Conservation (phyloP, 1,139 yeast species). For the Yamadazyma conglobata region DNA sequence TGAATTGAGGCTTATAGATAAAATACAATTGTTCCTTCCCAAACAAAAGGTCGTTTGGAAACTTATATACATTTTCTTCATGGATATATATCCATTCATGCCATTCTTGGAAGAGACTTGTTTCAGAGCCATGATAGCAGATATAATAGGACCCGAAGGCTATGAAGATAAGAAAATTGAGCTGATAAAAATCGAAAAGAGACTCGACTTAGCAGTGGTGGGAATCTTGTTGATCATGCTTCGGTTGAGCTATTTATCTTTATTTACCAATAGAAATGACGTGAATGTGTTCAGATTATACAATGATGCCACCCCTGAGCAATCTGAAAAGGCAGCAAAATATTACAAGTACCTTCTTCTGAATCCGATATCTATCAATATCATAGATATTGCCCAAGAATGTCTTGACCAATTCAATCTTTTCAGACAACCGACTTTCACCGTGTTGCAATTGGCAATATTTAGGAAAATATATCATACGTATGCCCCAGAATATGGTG, state of each 20-base stretch:
- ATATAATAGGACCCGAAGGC: constrained; percentile 26
- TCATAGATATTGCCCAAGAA: constrained; percentile 46
- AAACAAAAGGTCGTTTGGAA: constrained; percentile 30
- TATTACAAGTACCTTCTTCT: constrained; percentile 42
- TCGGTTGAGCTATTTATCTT: constrained; percentile 30
- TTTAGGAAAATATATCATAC: constrained; percentile 35
- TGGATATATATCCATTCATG: constrained; percentile 31
- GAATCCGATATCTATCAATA: constrained; percentile 46
- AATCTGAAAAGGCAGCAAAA: constrained; percentile 24
- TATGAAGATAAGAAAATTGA: constrained; percentile 20
- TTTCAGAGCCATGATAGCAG: constrained; percentile 19
- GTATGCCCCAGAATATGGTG: constrained; percentile 52
- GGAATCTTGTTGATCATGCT: constrained; percentile 30
- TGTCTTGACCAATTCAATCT: constrained; percentile 53
- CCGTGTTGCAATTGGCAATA: constrained; percentile 47
- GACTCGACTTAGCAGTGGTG: constrained; percentile 31
- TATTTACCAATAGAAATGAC: constrained; percentile 30
- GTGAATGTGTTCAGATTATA: constrained; percentile 26
- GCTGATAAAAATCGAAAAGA: constrained; percentile 23
- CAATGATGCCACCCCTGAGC: constrained; percentile 15
- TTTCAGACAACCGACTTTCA: constrained; percentile 44
- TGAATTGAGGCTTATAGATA: constrained; percentile 30
- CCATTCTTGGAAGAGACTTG: constrained; percentile 34
- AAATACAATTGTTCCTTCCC: constrained; percentile 31
- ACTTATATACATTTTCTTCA: constrained; percentile 29